A percentile compares a stretch with the other conserved stretches of the same genome.
phyloP scores from a whole-genome alignment of 768 basidiomycete species.

The Cyclocybe aegerita region DNA sequence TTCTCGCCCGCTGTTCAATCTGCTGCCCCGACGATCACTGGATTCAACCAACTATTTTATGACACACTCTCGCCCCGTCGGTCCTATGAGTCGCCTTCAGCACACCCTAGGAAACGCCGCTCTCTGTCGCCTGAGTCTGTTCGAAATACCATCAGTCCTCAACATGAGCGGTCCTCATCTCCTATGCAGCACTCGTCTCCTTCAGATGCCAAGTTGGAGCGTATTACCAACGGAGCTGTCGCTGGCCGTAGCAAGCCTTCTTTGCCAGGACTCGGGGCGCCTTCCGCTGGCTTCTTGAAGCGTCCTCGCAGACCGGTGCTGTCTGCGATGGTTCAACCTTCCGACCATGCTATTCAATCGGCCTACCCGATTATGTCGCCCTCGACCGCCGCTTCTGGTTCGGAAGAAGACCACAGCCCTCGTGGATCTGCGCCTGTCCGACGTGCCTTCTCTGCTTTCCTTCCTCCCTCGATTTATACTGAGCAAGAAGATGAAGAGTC shows the following conservation, averaged over 20 bases:
- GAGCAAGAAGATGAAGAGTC: constrained; percentile 51
- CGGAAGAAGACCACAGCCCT: constrained; percentile 26
- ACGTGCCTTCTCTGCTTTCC: constrained; percentile 76
- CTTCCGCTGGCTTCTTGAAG: constrained; percentile 52
- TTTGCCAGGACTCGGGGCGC: constrained; percentile 52
- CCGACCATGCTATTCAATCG: constrained; percentile 37
- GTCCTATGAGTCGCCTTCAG: constrained; percentile 44
- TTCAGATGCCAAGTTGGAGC: constrained; percentile 45
- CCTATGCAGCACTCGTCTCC: constrained; percentile 52
- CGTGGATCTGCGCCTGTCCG: constrained; percentile 51
- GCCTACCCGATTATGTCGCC: constrained; percentile 41
- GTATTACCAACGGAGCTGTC: constrained; percentile 49
- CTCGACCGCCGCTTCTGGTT: constrained; percentile 16
- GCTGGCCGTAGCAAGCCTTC: constrained; percentile 51
- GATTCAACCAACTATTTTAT: constrained; percentile 64
- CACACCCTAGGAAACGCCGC: constrained; percentile 53
- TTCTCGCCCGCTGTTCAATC: constrained; percentile 42
- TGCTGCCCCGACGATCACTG: constrained; percentile 49
- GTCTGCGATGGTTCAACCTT: constrained; percentile 58
- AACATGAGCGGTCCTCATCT: constrained; percentile 45
- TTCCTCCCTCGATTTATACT: constrained; percentile 58
- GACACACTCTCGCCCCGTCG: constrained; percentile 51
- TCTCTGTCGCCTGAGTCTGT: constrained; percentile 56
- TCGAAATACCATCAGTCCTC: constrained; percentile 22
- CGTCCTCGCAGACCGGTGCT: constrained; percentile 66